Evolutionary conservation across 352 stramenopile genomes (phyloP), one percentile per base, ranked within the genome.

Genomic region (Phytophthora crassamura): DNA sequence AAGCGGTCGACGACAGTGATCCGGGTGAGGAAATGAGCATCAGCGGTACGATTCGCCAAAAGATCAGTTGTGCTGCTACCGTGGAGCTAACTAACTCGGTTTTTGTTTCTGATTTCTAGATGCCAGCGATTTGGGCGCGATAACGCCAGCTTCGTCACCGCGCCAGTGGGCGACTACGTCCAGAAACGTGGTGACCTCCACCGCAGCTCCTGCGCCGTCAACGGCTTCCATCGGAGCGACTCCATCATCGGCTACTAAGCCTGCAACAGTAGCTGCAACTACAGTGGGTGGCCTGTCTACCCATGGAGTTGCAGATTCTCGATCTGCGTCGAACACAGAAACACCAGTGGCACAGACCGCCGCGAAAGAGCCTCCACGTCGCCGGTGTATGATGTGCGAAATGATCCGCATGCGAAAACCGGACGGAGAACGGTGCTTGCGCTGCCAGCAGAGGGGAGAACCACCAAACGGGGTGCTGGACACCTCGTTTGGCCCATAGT

Each of bases 341-440:
- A 57, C 7, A n/a, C 12, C 40, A 41, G 16, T 25, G 30, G 16
- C 25, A 3, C 57, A 64, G 22, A 15, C 35, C 1, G 46, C 62
- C 15, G 33, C 18, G 32, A 68, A 64, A 52, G 30, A 33, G n/a
- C 47, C 48, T 55, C 12, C 16, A 47, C 58, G 64, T 28, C 52
- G 22, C 22, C 22, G 65, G 43, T 78, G 69, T 25, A 78, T 78
- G 63, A 78, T 81, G 60, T 81, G 73, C 39, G 69, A 74, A 33
- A 78, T 81, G 65, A 81, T 81, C 64, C 69, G 69, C 30, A 68
- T 81, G 59, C 70, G 69, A 35, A 81, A 81, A 36, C 73, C 73
- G 9, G 62, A 74, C 55, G 69, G 58, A 35, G 73, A 73, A 22
- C 61, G 65, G 36, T 81, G 73, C 50, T 43, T 81, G n/a, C 73